Conservation (phyloP, 306 rosid genomes). For the Prinsepia uniflora region DNA sequence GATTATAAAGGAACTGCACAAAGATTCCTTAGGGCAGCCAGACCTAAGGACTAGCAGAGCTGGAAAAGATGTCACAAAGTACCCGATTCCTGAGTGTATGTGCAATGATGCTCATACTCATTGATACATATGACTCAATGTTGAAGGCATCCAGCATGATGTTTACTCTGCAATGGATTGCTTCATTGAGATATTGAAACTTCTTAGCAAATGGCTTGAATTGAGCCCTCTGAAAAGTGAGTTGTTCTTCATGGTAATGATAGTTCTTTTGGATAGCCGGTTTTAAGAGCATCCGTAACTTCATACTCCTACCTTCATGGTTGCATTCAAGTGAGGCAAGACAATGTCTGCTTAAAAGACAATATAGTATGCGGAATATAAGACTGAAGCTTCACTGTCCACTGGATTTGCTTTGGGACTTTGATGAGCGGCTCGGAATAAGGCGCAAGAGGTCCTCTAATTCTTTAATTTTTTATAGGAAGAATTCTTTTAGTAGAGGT, state of each 20-base stretch:
- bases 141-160: constrained; percentile 21
- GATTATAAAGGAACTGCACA: constrained; percentile 63
- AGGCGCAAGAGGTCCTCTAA: constrained; percentile 17
- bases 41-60: constrained; percentile 53
- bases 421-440: neutral
- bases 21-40: constrained; percentile 83
- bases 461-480: constrained; percentile 58
- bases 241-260: constrained; percentile 8
- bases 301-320: neutral
- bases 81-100: constrained; percentile 84
- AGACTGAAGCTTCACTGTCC: neutral
- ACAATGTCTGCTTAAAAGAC: constrained; percentile 12
- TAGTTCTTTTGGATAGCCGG: constrained; percentile 13
- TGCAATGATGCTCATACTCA: constrained; percentile 46
- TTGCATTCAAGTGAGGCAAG: constrained; percentile 18
- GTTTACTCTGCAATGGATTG: neutral
- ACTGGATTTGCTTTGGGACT: neutral
- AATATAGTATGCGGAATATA: constrained; percentile 12
- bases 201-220: constrained; percentile 17
- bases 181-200: neutral
- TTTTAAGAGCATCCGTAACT: constrained; percentile 8
- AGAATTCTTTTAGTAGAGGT: constrained; percentile 38
- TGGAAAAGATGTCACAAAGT: constrained; percentile 89
- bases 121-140: constrained; percentile 20
- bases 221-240: constrained; percentile 30